Base-by-base conservation (phyloP, 2,329 filamentous ascomycete genomes). In the Sclerotinia minor region DNA sequence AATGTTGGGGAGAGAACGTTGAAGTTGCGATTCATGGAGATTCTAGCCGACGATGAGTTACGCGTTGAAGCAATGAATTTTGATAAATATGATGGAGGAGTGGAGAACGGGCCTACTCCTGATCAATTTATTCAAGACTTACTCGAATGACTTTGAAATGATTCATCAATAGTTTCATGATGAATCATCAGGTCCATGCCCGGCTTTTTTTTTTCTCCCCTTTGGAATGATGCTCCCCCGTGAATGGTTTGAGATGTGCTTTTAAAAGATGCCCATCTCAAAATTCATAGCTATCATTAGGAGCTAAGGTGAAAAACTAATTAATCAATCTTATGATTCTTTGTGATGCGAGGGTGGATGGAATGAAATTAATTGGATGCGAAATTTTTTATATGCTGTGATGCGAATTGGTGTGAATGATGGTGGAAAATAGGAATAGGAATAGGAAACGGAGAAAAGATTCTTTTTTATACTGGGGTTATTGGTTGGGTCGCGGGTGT, bases 1-100 rank as follows among this genome's bases (percentile, higher is more conserved):
- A 8, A 67, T 60, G 53, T 52, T 61, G 45, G 64, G 64, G 9
- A 52, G 64, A 60, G 55, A 57, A 15, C 60, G 64, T 21, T 67
- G 45, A 59, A 26, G 44, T n/a, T n/a, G 15, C 2, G 35, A 15
- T 49, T 41, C 5, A 41, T 5, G 15, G 38, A 17, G 13, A 6
- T n/a, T 35, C 19, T 9, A 55, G 32, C 13, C 53, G 19, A 29
- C 13, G 35, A 55, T n/a, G 29, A 13, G n/a, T 35, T 35, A 9
- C 29, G 13, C 19, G 19, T 9, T 19, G 53, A 11, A 55, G 53
- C 5, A n/a, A 32, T n/a, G 11, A 24, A 8, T n/a, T 61, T 35
- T n/a, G 29, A 61, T 49, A 15, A 24, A 19, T 19, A 21, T 38
- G 21, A 35, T 45, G 5, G 5, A 24, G 32, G 45, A 26, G 8